Evolutionary conservation across 768 basidiomycete species (phyloP), one percentile per base, ranked within the genome.

Genomic region (Agrocybe praecox): DNA sequence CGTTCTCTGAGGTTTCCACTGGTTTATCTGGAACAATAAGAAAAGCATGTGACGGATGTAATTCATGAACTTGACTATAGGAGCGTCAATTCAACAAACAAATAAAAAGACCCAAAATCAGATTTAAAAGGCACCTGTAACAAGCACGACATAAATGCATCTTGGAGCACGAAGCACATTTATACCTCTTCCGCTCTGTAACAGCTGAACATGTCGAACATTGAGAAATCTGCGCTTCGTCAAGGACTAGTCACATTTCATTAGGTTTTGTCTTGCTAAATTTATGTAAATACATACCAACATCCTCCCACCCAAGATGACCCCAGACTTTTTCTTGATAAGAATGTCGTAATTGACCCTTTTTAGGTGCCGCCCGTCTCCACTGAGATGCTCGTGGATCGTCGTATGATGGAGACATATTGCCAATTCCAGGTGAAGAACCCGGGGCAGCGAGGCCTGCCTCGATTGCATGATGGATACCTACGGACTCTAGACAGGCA

Each of bases 41-140:
- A 77, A 96, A 97, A 1, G 90, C 85, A 65, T 98, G 94, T 0
- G 84, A 82, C 1, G 95, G 96, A 65, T 98, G 95, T 15, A 96
- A 83, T 64, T 95, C 92, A 61, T 96, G 92, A 11, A 95, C 94
- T 73, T 92, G 86, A 66, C 94, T 94, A 59, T 46, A 52, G 53
- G 47, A 2, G 8, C 8, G 17, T 32, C 6, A n/a, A 19, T 29
- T 32, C 33, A 29, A 19, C 55, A 14, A 24, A 46, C 19, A 11
- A 11, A 55, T 12, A 22, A 47, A 40, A 29, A 26, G 49, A 21
- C 19, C 45, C 19, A 45, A 59, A 74, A 57, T 49, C 26, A 9
- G 26, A 29, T 29, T n/a, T 29, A 29, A 4, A 9, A 29, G 26
- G 26, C 26, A 92, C 93, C 89, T 83, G 69, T 91, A 95, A 65